These are phyloP conservation scores for Leptographium lundbergii DNA, from an alignment of 2,329 filamentous ascomycete species.

Conservation along the genomic window DNA sequence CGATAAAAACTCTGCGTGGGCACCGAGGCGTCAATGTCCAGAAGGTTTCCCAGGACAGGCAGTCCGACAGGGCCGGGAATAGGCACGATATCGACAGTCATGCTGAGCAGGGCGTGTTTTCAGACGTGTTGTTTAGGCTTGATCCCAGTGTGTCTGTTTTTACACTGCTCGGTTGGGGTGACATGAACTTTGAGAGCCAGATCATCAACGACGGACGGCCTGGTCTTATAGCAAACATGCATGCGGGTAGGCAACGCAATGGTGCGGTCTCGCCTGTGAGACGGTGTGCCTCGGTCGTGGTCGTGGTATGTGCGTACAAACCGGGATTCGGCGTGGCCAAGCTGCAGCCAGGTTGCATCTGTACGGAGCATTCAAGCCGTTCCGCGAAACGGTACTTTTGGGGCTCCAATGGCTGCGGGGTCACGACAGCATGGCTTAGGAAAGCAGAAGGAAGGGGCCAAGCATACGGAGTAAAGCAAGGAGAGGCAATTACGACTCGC, in stretches of 20 bases:
- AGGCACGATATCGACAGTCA: neutral
- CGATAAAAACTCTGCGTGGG: slow-evolving; percentile 41
- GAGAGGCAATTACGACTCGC: neutral
- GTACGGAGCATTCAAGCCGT: neutral
- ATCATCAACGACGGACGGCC: too few species aligned
- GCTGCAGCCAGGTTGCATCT: neutral
- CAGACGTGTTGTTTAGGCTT: neutral
- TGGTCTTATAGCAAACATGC: too few species aligned
- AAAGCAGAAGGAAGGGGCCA: neutral
- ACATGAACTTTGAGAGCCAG: too few species aligned
- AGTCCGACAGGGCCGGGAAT: slow-evolving; percentile 53
- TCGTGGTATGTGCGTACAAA: neutral
- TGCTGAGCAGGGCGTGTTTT: neutral
- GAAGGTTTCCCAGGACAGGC: slow-evolving; percentile 53
- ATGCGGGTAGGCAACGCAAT: too few species aligned
- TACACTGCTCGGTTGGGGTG: too few species aligned
- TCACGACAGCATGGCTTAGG: neutral
- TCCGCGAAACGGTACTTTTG: neutral
- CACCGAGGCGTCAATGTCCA: slow-evolving; percentile 47
- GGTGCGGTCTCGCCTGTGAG: neutral
- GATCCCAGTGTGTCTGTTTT: too few species aligned
- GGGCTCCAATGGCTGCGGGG: neutral
- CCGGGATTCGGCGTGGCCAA: neutral
- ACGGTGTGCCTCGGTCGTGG: neutral
- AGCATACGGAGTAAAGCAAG: neutral